phyloP scores from a whole-genome alignment of 1,284 basidiomycete genomes.

The Retiboletus flavoniger region DNA sequence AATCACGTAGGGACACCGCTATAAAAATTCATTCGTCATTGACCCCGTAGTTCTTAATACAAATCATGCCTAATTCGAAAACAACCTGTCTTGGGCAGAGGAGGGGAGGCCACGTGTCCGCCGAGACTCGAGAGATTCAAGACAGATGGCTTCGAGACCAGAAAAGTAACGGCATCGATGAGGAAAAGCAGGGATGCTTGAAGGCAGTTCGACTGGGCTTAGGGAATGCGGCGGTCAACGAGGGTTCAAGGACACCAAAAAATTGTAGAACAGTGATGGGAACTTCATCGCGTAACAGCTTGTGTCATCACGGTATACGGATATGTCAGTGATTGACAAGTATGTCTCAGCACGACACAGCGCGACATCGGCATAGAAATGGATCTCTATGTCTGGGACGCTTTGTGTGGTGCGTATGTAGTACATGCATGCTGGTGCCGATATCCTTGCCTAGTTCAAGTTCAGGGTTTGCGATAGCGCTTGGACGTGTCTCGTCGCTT shows the following conservation, averaged over 20 bases:
- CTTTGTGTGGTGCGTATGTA: neutral
- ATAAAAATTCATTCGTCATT: neutral
- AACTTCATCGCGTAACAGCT: neutral
- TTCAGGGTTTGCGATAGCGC: neutral
- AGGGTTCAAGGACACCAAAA: conserved; percentile 14
- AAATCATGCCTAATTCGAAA: neutral
- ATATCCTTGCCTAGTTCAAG: neutral
- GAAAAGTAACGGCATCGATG: neutral
- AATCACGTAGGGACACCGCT: neutral
- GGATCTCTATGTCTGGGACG: neutral
- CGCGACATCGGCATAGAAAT: neutral
- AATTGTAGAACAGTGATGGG: neutral
- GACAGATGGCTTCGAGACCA: neutral
- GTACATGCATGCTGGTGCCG: neutral
- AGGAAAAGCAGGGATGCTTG: neutral
- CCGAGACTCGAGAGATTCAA: neutral
- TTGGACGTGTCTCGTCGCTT: neutral
- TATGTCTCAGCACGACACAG: neutral
- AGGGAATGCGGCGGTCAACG: conserved; percentile 18
- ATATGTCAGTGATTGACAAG: neutral
- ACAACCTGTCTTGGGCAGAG: neutral
- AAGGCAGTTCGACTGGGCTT: neutral
- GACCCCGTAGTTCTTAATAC: neutral
- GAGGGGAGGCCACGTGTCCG: conserved; percentile 1
- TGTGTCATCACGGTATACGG: neutral